These are phyloP conservation scores for Lactarius trivialis DNA, from an alignment of 768 basidiomycete genomes.

Conservation along the genomic window DNA sequence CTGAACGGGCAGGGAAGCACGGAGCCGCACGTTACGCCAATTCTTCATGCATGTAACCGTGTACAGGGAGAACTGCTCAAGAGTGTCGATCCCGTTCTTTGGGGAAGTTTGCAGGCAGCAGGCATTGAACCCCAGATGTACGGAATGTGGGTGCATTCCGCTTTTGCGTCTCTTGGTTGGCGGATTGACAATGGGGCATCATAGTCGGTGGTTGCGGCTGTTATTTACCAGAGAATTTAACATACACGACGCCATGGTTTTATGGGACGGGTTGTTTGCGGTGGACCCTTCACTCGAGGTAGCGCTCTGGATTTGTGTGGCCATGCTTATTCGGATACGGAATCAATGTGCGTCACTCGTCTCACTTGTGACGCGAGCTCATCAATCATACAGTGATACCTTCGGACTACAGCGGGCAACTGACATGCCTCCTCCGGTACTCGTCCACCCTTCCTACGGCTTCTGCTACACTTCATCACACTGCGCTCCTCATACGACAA, in stretches of 20 bases:
- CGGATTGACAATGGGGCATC: slow-evolving; percentile 14
- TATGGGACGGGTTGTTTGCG: slow-evolving; percentile 98
- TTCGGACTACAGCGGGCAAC: slow-evolving; percentile 78
- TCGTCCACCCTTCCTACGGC: slow-evolving; percentile 47
- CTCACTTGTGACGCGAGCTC: background rate
- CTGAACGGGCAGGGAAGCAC: slow-evolving; percentile 40
- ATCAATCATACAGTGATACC: slow-evolving; percentile 56
- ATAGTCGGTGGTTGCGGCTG: slow-evolving; percentile 87
- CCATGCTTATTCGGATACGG: slow-evolving; percentile 92
- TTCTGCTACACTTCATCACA: slow-evolving; percentile 43
- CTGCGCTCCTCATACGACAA: slow-evolving; percentile 72
- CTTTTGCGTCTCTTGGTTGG: background rate
- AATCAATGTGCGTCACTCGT: slow-evolving; percentile 59
- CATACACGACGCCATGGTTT: slow-evolving; percentile 68
- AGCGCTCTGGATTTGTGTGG: slow-evolving; percentile 82
- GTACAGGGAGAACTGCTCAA: slow-evolving; percentile 72
- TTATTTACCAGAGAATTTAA: slow-evolving; percentile 91
- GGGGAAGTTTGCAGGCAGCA: slow-evolving; percentile 64
- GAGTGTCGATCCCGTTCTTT: slow-evolving; percentile 73
- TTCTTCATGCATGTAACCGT: slow-evolving; percentile 73
- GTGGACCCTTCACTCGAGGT: slow-evolving; percentile 73
- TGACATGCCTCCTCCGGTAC: slow-evolving; percentile 83
- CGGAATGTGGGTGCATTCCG: slow-evolving; percentile 63
- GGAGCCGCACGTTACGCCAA: slow-evolving; percentile 72
- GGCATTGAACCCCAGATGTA: slow-evolving; percentile 96